Conservation (phyloP, 352 stramenopile species). For the Saprolegnia diclina region DNA sequence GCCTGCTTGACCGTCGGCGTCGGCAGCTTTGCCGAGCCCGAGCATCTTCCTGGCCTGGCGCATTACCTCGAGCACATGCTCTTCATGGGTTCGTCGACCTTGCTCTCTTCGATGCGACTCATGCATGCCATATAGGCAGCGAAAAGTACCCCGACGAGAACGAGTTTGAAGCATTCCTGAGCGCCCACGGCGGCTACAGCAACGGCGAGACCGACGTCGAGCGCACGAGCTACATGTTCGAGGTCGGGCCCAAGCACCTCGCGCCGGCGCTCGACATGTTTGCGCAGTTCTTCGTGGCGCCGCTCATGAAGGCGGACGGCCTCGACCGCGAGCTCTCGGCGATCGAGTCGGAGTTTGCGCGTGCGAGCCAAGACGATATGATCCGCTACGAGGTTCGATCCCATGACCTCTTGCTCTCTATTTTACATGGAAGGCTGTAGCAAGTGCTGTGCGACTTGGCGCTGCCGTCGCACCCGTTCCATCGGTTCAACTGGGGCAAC, state of each 20-base stretch:
- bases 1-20: constrained; percentile 65
- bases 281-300: constrained; percentile 91
- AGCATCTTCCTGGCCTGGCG: constrained; percentile 65
- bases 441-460: constrained; percentile 73
- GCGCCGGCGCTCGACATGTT: constrained; percentile 87
- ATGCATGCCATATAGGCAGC: constrained; percentile 37
- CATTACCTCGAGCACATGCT: constrained; percentile 96
- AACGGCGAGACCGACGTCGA: constrained; percentile 93
- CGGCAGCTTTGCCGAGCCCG: constrained; percentile 66
- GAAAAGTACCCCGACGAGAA: constrained; percentile 92
- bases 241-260: constrained; percentile 66
- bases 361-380: constrained; percentile 65
- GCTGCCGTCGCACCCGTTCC: constrained; percentile 56
- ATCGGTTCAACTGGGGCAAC: constrained; percentile 84
- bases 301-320: constrained; percentile 71
- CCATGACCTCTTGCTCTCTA: constrained; percentile 11
- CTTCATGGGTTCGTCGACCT: constrained; percentile 81
- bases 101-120: not conserved
- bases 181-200: constrained; percentile 80
- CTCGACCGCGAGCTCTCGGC: constrained; percentile 77
- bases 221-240: constrained; percentile 91
- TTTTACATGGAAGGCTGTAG: constrained; percentile 32
- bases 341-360: constrained; percentile 86
- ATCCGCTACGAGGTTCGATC: constrained; percentile 35
- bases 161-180: constrained; percentile 88